Conservation (phyloP, 2,329 filamentous ascomycete species). For the Talaromyces albobiverticillius region DNA sequence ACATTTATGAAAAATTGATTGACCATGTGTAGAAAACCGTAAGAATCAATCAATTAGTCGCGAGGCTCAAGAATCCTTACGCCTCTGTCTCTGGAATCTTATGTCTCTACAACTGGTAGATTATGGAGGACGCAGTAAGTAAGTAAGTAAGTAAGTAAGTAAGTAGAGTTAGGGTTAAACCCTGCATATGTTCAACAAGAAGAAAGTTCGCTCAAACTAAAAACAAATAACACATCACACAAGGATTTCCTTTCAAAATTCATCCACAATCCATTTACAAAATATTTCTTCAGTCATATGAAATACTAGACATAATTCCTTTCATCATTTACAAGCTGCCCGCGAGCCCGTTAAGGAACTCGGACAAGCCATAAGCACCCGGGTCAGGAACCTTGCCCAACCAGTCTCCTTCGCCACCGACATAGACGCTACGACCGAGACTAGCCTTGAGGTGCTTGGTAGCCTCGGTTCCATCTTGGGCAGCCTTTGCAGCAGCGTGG, state of each 20-base stretch:
- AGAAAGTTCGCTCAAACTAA: not conserved
- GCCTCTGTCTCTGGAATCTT: no score
- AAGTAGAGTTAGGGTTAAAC: not conserved
- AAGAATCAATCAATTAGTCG: no score
- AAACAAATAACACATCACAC: not conserved
- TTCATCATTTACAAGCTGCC: slow-evolving; percentile 30
- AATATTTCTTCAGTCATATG: not conserved
- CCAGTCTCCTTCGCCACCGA: slow-evolving; percentile 65
- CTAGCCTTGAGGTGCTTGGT: slow-evolving; percentile 93
- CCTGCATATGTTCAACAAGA: no score
- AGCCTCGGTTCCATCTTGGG: slow-evolving; percentile 70
- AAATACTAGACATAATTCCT: not conserved
- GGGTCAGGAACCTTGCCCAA: slow-evolving; percentile 72
- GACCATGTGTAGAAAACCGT: no score
- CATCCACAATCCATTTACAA: not conserved
- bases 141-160: no score
- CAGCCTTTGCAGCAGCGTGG: slow-evolving; percentile 70
- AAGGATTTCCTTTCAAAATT: not conserved
- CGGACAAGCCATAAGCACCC: slow-evolving; percentile 73
- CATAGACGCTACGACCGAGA: slow-evolving; percentile 78
- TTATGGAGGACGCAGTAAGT: no score
- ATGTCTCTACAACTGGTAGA: no score
- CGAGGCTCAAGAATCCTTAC: no score
- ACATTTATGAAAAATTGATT: no score
- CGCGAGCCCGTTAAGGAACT: slow-evolving; percentile 77